Percentiles rank a stretch among this genome's conserved stretches.
Evolutionary conservation across 169 alveolate species (phyloP).

Genomic region (Fabrea salina): DNA sequence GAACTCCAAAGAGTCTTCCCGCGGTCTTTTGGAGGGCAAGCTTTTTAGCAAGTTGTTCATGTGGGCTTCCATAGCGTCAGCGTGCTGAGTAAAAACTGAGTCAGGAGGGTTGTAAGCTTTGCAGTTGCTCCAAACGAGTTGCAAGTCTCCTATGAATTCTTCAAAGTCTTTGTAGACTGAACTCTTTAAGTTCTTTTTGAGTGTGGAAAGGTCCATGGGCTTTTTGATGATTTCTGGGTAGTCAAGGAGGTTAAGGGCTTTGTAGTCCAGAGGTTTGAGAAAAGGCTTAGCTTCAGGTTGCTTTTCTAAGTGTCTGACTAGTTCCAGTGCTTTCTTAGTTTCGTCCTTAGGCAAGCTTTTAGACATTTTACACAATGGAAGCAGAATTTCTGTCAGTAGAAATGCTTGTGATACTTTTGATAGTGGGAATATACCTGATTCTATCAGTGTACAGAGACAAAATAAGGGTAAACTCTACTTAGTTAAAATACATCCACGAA

Average conservation of each 20-base stretch:
- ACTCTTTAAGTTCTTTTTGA: slow-evolving; percentile 43
- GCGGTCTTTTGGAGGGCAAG: too few relatives aligned
- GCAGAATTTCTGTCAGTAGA: slow-evolving; percentile 1
- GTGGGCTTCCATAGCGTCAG: slow-evolving; percentile 22
- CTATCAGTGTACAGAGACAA: slow-evolving; percentile 22
- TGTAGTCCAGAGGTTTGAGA: slow-evolving; percentile 54
- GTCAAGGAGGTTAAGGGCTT: slow-evolving; percentile 46
- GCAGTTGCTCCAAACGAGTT: slow-evolving; percentile 24
- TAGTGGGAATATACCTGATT: not conserved
- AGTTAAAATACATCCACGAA: not conserved
- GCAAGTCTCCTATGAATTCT: not conserved
- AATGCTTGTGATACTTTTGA: not conserved
- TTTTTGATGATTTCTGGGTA: slow-evolving; percentile 49
- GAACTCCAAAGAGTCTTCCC: too few relatives aligned
- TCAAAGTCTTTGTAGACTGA: not conserved
- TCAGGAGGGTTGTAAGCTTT: slow-evolving; percentile 5
- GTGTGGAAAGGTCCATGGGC: slow-evolving; percentile 60
- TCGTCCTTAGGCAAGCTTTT: too few relatives aligned
- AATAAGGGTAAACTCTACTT: slow-evolving; percentile 3
- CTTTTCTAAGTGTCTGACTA: slow-evolving; percentile 3
- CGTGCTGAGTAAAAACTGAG: slow-evolving; percentile 10
- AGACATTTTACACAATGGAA: too few relatives aligned
- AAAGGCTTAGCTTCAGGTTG: slow-evolving; percentile 31
- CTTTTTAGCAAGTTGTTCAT: too few relatives aligned
- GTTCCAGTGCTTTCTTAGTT: not conserved